Conservation (phyloP, 208 protist genomes). For the Trypanosoma grayi region DNA sequence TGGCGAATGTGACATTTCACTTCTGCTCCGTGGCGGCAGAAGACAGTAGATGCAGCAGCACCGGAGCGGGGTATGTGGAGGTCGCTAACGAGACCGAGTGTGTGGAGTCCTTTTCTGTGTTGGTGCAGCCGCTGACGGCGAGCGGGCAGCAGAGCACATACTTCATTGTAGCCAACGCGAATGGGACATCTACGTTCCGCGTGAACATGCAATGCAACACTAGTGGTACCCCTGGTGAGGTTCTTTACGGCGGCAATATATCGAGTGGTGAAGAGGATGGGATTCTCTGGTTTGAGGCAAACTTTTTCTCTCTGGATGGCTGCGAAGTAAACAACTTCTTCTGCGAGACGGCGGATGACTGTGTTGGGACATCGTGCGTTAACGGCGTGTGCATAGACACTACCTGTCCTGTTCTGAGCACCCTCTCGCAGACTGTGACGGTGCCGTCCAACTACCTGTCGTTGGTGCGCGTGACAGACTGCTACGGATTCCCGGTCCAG, state of each 20-base stretch:
- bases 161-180: neutral
- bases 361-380: constrained; percentile 4
- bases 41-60: neutral
- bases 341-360: constrained; percentile 6
- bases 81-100: neutral
- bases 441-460: constrained; percentile 9
- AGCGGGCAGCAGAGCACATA: neutral
- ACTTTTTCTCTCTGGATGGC: constrained; percentile 1
- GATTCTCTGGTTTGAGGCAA: neutral
- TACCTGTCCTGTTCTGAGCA: neutral
- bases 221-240: neutral
- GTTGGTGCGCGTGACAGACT: constrained; percentile 10
- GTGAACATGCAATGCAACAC: constrained; percentile 8
- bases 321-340: constrained; percentile 6
- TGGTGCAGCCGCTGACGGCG: neutral
- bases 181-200: neutral
- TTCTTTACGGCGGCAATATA: constrained; percentile 1
- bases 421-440: neutral
- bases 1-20: constrained; percentile 5
- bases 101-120: constrained; percentile 3
- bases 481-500: constrained; percentile 8
- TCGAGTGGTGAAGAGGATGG: neutral
- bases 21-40: neutral
- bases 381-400: constrained; percentile 8
- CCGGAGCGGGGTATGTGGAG: neutral